Base-by-base conservation (phyloP, 352 stramenopile species). In the Globisporangium rhizosaccharum region DNA sequence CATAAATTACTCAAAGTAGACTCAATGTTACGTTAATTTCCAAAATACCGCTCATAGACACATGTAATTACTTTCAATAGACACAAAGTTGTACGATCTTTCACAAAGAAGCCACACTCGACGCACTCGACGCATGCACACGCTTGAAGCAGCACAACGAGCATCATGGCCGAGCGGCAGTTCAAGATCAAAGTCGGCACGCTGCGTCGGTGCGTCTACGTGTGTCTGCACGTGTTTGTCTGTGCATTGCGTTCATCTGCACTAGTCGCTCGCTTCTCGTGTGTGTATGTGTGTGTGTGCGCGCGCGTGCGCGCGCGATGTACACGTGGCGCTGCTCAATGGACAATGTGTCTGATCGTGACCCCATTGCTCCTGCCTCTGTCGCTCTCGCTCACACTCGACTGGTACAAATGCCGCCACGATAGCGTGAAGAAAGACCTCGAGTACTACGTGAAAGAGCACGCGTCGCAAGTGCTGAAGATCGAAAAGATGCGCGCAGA, bases 121-220 rank as follows among this genome's bases (percentile, higher is more conserved):
- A 33, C 28, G 28, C 28, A 14, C 33, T 20, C 26, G 36, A 26
- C 46, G 20, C 20, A 12, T 41, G 51, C 18, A 20, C 18, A 3
- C 11, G 41, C 56, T 12, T 36, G 30, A 36, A 53, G 25, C 44
- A 60, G 23, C 42, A 39, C 4, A 37, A 33, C 37, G 42, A 46
- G 51, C 18, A 25, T 4, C 48, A 88, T 90, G 83, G 55, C 75
- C 8, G 81, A 90, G 57, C 71, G 76, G 47, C 68, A 88, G 59
- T 84, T 92, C 65, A 87, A 88, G 76, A 86, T 92, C 68, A 92
- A 92, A 73, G 80, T 92, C 60, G 81, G 81, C 70, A 84, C 79
- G 48, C 55, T 92, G 51, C 79, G 80, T 39, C 69, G 83, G 76
- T 88, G 48, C 49, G 67, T 64, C 7, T 7, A 25, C 17, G 18